Base-by-base conservation (phyloP, 768 basidiomycete species). In the Pisolithus marmoratus region DNA sequence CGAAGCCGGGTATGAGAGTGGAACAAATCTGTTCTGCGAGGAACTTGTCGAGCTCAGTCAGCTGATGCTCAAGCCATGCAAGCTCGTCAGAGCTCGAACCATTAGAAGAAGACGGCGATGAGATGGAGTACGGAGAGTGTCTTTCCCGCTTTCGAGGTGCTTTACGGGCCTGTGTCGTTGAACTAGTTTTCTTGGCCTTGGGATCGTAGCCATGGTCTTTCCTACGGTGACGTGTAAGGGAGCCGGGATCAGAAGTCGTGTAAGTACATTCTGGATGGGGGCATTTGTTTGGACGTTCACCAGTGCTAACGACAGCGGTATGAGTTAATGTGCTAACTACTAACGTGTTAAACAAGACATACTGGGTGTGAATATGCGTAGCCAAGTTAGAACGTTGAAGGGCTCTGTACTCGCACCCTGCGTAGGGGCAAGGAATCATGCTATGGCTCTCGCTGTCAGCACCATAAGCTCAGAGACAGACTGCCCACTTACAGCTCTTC, bases 281-380 rank as follows among this genome's bases (percentile, higher is more conserved):
- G 37, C 63, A 65, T 26, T 47, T 17, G 27, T 49, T 24, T 7
- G 7, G 31, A 47, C 58, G 61, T 45, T 59, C 57, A 6, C 67
- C 63, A 2, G 59, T 61, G 46, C 65, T 68, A 38, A 3, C 48
- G 48, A 24, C 7, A 36, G 12, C 12, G 20, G 19, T 4, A 20
- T 42, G 36, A 27, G 20, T 31, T 20, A n/a, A 64, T 56, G 2
- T 19, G n/a, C 20, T 15, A 24, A 20, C 12, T n/a, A 19, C 22
- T 23, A 15, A 26, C 15, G 20, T 17, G 29, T 41, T 9, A 34
- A 46, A 19, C 23, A 1, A 26, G 17, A 66, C 69, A 53, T 46
- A 70, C 69, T 71, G 70, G 2, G 47, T 60, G 8, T 63, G 64
- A 15, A 61, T 15, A 23, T 70, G 70, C 0, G 60, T 64, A 0